phyloP scores from a whole-genome alignment of 164 flowering plant genomes.

The Nymphaea colorata region DNA sequence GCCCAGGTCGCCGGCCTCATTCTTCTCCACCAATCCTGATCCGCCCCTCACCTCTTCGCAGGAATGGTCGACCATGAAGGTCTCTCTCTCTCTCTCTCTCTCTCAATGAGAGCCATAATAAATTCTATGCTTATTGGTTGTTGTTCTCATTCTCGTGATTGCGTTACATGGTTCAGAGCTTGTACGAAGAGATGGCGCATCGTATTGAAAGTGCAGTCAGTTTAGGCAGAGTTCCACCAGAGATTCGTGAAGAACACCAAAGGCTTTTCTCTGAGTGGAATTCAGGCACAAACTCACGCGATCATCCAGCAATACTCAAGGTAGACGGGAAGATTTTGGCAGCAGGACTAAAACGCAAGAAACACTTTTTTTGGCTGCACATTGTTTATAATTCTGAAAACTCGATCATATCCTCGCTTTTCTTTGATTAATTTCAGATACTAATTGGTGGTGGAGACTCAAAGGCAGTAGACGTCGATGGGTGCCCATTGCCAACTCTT shows the following conservation, averaged over 20 bases:
- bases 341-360: no score
- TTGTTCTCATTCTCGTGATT: no score
- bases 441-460: slow-evolving; percentile 18
- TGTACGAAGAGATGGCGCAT: neutral
- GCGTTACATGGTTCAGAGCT: neutral
- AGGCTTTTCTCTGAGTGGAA: neutral
- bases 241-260: neutral
- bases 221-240: neutral
- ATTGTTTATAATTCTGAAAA: no score
- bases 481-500: slow-evolving; percentile 18
- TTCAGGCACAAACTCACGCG: neutral
- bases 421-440: slow-evolving; percentile 5
- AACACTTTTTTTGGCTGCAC: no score
- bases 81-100: neutral
- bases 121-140: no score
- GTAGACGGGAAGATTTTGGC: neutral
- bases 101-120: neutral
- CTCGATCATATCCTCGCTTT: no score
- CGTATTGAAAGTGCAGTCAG: slow-evolving; percentile 1
- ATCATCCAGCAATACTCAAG: neutral
- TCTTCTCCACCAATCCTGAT: slow-evolving; percentile 6
- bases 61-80: slow-evolving; percentile 13
- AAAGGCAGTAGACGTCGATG: slow-evolving; percentile 12
- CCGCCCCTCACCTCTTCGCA: neutral
- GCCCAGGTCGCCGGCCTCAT: slow-evolving; percentile 30